These are phyloP conservation scores for Leishmania braziliensis DNA, from an alignment of 208 protist species.

Conservation along the genomic window DNA sequence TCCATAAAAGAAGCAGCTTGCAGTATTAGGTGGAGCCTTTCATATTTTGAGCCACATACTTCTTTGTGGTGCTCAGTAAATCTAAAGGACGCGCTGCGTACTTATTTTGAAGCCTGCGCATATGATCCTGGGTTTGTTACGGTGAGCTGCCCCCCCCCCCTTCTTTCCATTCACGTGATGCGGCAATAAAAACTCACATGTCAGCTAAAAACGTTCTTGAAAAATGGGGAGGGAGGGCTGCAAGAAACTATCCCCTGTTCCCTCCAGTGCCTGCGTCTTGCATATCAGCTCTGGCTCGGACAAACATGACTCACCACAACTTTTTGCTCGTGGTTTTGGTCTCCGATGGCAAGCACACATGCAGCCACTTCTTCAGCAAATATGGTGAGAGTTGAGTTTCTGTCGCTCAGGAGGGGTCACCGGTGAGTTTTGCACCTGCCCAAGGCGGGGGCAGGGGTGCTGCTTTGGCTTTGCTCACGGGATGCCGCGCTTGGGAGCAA, in stretches of 20 bases:
- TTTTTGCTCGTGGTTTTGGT: background rate
- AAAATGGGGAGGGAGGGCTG: background rate
- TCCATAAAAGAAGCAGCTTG: background rate
- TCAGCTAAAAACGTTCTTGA: background rate
- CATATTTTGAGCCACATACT: background rate
- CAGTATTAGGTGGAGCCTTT: background rate
- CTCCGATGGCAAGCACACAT: background rate
- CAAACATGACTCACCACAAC: background rate
- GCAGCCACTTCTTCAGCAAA: background rate
- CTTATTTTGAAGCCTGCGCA: background rate
- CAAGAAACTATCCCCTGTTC: background rate
- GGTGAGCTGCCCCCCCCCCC: background rate
- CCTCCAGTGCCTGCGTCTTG: background rate
- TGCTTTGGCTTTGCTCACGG: background rate
- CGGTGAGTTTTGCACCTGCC: background rate
- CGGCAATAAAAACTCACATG: background rate
- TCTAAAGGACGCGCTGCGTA: background rate
- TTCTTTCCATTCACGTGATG: background rate
- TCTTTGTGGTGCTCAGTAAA: background rate
- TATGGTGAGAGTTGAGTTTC: background rate
- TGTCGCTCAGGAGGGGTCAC: background rate
- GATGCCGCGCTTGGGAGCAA: background rate
- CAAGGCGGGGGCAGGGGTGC: background rate
- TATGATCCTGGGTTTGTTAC: background rate
- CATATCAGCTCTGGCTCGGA: background rate